Evolutionary conservation across 108 stramenopile genomes (phyloP).

Genomic region (Epithemia pelagica): DNA sequence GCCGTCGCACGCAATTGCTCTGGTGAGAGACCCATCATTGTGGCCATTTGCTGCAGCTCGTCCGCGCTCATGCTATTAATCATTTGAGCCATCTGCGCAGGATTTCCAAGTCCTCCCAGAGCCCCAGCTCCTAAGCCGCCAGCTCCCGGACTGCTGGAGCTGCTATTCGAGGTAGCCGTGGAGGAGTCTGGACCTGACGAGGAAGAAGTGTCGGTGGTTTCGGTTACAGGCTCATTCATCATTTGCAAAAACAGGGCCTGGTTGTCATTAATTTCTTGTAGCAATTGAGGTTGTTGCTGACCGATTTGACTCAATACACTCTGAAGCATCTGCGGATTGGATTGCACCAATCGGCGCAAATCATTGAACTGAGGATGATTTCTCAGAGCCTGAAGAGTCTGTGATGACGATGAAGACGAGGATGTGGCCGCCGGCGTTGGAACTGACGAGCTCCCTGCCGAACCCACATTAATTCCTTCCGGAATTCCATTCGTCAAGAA

Average conservation of each 20-base stretch:
- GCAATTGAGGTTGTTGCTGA: constrained; percentile 84
- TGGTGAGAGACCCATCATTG: constrained; percentile 87
- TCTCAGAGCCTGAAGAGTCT: constrained; percentile 74
- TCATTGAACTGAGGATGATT: constrained; percentile 93
- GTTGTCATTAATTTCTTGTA: constrained; percentile 89
- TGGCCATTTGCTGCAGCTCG: constrained; percentile 86
- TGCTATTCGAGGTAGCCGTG: constrained; percentile 21
- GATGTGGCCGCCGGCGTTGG: constrained; percentile 22
- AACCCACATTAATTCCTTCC: constrained; percentile 34
- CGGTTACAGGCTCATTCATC: constrained; percentile 95
- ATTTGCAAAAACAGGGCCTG: constrained; percentile 89
- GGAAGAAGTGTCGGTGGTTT: constrained; percentile 8
- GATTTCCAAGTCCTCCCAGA: constrained; percentile 69
- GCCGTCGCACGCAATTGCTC: constrained; percentile 88
- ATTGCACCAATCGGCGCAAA: constrained; percentile 85
- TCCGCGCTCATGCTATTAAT: constrained; percentile 79
- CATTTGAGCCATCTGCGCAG: constrained; percentile 80
- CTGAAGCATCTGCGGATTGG: constrained; percentile 85
- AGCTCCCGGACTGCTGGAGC: constrained; percentile 25
- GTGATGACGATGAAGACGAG: constrained; percentile 21
- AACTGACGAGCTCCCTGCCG: constrained; percentile 24
- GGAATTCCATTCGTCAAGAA: constrained; percentile 98
- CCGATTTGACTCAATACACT: constrained; percentile 89
- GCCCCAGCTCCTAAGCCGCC: constrained; percentile 23
- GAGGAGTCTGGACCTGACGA: constrained; percentile 22